These are phyloP conservation scores for Dujonia santamariae DNA, from an alignment of 1,139 yeast species.

Conservation along the genomic window DNA sequence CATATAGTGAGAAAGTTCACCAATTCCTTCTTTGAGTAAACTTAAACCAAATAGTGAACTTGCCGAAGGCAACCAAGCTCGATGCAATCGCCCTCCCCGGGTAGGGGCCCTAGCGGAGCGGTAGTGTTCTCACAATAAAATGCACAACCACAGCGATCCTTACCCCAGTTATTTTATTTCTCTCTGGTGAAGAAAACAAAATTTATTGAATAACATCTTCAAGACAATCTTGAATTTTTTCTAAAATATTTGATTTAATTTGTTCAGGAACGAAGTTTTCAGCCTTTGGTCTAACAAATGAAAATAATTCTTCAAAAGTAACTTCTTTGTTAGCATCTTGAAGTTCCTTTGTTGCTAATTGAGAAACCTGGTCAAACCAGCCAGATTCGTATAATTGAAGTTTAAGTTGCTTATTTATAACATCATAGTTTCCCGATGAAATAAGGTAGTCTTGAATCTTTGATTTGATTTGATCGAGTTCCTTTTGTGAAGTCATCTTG, in stretches of 20 bases:
- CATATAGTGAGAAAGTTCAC: too few relatives aligned
- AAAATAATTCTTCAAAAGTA: slow-evolving; percentile 53
- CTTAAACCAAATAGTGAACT: too few relatives aligned
- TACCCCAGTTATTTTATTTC: too few relatives aligned
- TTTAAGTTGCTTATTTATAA: slow-evolving; percentile 58
- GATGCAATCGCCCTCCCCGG: too few relatives aligned
- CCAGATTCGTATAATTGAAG: slow-evolving; percentile 72
- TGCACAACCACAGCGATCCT: too few relatives aligned
- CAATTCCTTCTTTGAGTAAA: too few relatives aligned
- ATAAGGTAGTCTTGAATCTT: slow-evolving; percentile 70
- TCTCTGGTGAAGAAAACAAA: too few relatives aligned
- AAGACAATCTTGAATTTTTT: slow-evolving; percentile 58
- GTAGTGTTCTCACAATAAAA: too few relatives aligned
- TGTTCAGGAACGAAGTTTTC: slow-evolving; percentile 65
- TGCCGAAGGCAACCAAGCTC: too few relatives aligned
- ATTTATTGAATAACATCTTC: slow-evolving; percentile 49
- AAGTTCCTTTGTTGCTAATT: slow-evolving; percentile 45
- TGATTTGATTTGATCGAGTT: slow-evolving; percentile 52
- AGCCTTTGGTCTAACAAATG: slow-evolving; percentile 61
- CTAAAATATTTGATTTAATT: slow-evolving; percentile 58
- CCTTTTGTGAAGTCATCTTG: slow-evolving; percentile 31
- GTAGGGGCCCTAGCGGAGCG: too few relatives aligned
- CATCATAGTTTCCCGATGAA: slow-evolving; percentile 77
- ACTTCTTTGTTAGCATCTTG: slow-evolving; percentile 32
- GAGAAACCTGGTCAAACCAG: slow-evolving; percentile 78